Evolutionary conservation across 2,329 filamentous ascomycete genomes (phyloP), one percentile per base, ranked within the genome.

Genomic region (Fusarium vanettenii): DNA sequence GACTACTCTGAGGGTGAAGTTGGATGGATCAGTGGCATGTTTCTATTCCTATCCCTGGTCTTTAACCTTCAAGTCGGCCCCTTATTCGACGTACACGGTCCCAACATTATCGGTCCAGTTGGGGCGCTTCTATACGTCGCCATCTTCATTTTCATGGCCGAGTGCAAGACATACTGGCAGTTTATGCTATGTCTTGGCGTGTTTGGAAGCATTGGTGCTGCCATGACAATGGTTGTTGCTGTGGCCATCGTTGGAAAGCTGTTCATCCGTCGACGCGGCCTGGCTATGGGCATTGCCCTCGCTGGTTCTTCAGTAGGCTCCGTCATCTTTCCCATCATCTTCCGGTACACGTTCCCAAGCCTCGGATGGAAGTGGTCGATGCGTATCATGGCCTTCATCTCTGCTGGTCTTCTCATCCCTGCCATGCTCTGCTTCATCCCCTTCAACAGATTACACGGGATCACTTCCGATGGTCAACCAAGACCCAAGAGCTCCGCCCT

Each of bases 1-100:
- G 69, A 75, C 9, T 87, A 86, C 69, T 82, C 81, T 5, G 79
- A 84, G 5, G 79, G 84, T 5, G 83, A 88, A 45, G 82, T 89
- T 1, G 87, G 86, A 22, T 89, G 86, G 87, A 88, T 88, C 62
- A 83, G 84, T 1, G 85, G 86, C 1, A 71, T 87, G 5, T 84
- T 87, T 37, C 82, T 85, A 6, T 87, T 86, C 55, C 73, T 88
- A 1, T 81, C 83, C 0, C 76, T 88, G 0, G 81, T 86, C 16
- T 79, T 87, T 3, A 86, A 85, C 6, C 84, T 88, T 6, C 86
- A 87, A 73, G 82, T 87, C 9, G 86, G 87, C 0, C 87, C 87
- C 1, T 67, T 88, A 5, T 86, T 88, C 66, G 87, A 88, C 66
- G 81, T 81, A 0, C 85, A 87, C 43, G 87, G 86, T 0, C 85